Evolutionary conservation across 108 stramenopile genomes (phyloP).

Genomic region (Skeletonema grethae): DNA sequence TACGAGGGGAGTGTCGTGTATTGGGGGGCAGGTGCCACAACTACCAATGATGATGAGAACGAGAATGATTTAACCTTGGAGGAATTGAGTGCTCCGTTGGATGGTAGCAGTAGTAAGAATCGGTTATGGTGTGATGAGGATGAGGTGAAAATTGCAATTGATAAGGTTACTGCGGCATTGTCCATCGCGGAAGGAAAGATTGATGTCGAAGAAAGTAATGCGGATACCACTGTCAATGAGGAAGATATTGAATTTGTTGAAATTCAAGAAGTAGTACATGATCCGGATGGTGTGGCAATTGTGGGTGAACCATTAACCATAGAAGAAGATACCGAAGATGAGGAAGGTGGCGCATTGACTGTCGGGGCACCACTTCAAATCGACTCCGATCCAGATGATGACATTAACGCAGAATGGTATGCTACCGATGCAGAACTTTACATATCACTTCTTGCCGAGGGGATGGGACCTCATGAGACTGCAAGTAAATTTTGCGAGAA

Average conservation of each 20-base stretch:
- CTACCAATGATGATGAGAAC: slow-evolving; percentile 3
- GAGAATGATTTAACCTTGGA: background rate
- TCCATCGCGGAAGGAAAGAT: background rate
- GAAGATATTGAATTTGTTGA: background rate
- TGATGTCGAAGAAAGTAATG: background rate
- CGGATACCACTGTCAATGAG: background rate
- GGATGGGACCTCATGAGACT: background rate
- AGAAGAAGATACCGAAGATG: background rate
- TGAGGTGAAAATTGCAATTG: background rate
- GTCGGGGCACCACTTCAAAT: background rate
- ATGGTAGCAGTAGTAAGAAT: background rate
- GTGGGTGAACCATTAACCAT: background rate
- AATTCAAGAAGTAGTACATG: background rate
- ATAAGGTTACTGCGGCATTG: slow-evolving; percentile 1
- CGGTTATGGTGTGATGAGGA: background rate
- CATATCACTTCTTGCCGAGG: background rate
- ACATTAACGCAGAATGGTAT: background rate
- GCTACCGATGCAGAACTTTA: background rate
- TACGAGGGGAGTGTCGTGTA: background rate
- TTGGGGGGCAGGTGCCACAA: background rate
- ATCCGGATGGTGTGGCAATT: background rate
- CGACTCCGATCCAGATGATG: background rate
- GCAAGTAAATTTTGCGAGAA: background rate
- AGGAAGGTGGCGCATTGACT: background rate
- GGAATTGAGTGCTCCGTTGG: background rate